Base-by-base conservation (phyloP, 2,329 filamentous ascomycete genomes). In the Fusarium pseudocircinatum region DNA sequence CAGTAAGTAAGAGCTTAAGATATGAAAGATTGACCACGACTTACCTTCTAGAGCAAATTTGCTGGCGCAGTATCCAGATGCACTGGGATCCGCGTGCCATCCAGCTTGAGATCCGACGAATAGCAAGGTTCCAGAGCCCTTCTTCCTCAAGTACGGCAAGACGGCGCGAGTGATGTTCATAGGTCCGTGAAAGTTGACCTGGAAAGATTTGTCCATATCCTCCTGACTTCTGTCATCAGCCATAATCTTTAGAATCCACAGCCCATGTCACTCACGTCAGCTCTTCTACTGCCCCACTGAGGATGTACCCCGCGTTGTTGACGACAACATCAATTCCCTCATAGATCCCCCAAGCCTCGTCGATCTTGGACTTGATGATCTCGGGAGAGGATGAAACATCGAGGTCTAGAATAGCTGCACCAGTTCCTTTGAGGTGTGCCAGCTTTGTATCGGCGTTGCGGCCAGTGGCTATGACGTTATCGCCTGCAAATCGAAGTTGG, bases 401-500 rank as follows among this genome's bases (percentile, higher is more conserved):
- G 2, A 78, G 59, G 0, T 74, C 64, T 6, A 78, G n/a, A 4
- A 78, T 65, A 7, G 44, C 26, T 73, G 74, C 77, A 1, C 77
- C 74, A 0, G 53, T 67, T 6, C 66, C 57, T 36, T 67, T 47
- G 40, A 86, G 82, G n/a, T 83, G 75, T 37, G 77, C 60, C 7
- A 83, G 78, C n/a, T 73, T 81, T 14, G 46, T 15, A 12, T 81
- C 79, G 1, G 81, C 80, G 24, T 82, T 78, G 9, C 84, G 82
- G 0, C 82, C 83, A 1, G 83, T 84, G 2, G 84, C 83, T 58
- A 85, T 82, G 22, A 84, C 81, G 22, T 82, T 80, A 49, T 85
- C 82, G 0, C 83, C 84, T 4, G 75, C 72, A 26, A 80, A 77
- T 15, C 81, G 74, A 40, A 85, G 79, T 54, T 83, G 79, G 22